These are phyloP conservation scores for Solanum chacoense DNA, from an alignment of 305 asterid species.

Conservation along the genomic window DNA sequence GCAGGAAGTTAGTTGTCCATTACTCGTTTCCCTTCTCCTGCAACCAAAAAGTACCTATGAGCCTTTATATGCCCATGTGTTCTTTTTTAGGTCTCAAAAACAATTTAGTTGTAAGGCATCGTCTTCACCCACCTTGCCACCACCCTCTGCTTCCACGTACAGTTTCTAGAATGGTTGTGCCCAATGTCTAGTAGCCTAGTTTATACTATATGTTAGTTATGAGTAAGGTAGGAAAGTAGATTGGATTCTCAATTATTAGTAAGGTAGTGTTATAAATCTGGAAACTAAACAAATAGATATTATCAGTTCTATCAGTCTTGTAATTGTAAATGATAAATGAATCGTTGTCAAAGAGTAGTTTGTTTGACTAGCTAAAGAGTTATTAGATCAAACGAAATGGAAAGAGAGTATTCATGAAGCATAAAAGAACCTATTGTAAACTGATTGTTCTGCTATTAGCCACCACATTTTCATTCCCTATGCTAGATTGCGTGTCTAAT, in stretches of 20 bases:
- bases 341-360: not conserved
- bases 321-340: not conserved
- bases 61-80: not conserved
- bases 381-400: not conserved
- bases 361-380: not conserved
- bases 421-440: not conserved
- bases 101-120: not conserved
- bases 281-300: not conserved
- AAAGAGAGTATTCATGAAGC: not conserved
- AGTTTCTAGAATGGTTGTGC: not conserved
- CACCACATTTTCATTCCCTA: not conserved
- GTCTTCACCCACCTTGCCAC: not conserved
- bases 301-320: not conserved
- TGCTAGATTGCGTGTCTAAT: not conserved
- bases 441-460: slow-evolving; percentile 14
- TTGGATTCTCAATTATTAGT: not conserved
- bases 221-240: not conserved
- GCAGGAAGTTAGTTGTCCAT: not conserved
- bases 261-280: not conserved
- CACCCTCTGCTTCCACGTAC: not conserved
- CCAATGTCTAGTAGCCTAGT: not conserved
- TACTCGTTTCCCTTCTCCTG: not conserved
- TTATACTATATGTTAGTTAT: not conserved
- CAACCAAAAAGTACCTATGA: not conserved
- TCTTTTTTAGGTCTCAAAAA: not conserved